These are phyloP conservation scores for Aureobasidium melanogenum DNA, from an alignment of 2,329 filamentous ascomycete genomes.

Conservation along the genomic window DNA sequence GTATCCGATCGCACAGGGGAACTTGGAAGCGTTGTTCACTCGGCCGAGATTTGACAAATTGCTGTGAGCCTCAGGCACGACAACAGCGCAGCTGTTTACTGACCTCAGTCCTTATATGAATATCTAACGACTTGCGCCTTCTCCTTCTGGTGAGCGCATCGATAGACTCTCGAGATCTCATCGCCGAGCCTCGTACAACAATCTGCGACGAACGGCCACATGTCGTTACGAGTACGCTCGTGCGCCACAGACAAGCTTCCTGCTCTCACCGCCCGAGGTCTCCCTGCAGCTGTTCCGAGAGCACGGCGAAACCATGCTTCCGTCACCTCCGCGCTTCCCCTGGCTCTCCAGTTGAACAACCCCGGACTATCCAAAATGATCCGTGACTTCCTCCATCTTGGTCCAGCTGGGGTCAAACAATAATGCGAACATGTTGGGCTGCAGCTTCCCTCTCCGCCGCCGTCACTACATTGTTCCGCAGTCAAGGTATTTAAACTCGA, in stretches of 20 bases:
- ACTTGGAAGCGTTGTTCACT: neutral
- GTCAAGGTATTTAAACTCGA: conserved; percentile 3
- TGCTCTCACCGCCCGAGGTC: neutral
- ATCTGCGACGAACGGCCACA: neutral
- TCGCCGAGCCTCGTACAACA: neutral
- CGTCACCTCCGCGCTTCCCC: conserved; percentile 9
- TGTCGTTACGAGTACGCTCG: neutral
- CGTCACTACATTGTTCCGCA: conserved; percentile 6
- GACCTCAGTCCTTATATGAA: neutral
- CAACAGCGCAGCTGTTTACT: neutral
- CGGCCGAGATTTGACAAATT: neutral
- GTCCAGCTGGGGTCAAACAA: conserved; percentile 1
- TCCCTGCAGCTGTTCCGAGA: conserved; percentile 3
- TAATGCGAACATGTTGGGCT: neutral
- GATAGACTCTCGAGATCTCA: neutral
- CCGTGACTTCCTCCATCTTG: neutral
- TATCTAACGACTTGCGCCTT: neutral
- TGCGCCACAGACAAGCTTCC: neutral
- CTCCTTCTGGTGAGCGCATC: neutral
- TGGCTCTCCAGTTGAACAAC: neutral
- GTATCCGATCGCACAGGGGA: neutral
- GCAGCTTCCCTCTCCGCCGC: neutral
- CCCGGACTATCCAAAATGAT: conserved; percentile 9
- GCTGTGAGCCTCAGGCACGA: neutral
- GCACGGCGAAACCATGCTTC: conserved; percentile 10